Evolutionary conservation across 2,329 filamentous ascomycete species (phyloP).

Genomic region (Claviceps sp.): DNA sequence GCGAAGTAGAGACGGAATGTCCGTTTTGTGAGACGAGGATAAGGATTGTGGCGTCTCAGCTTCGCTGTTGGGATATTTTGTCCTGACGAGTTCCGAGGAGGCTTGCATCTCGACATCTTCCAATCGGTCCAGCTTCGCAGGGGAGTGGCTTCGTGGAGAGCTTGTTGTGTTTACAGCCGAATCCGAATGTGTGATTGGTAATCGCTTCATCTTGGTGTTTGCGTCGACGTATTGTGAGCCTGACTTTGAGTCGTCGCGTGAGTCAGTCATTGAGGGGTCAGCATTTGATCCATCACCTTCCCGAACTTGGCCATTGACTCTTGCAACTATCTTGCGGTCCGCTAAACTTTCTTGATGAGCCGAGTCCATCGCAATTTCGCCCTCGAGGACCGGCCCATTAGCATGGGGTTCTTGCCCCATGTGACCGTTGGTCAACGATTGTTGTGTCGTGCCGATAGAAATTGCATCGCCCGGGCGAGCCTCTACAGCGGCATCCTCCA

Average conservation of each 20-base stretch:
- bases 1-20: slow-evolving; percentile 69
- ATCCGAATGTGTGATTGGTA: slow-evolving; percentile 29
- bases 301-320: neutral
- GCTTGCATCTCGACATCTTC: slow-evolving; percentile 33
- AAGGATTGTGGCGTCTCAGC: slow-evolving; percentile 19
- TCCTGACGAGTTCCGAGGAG: slow-evolving; percentile 22
- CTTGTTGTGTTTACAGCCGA: slow-evolving; percentile 29
- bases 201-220: slow-evolving; percentile 14
- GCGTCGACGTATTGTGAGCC: neutral
- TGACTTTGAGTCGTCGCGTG: neutral
- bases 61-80: slow-evolving; percentile 16
- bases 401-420: neutral
- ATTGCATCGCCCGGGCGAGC: neutral
- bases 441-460: neutral
- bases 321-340: no score
- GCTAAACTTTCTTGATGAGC: neutral
- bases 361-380: neutral
- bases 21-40: slow-evolving; percentile 42
- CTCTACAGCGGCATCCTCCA: slow-evolving; percentile 1
- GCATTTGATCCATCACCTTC: neutral
- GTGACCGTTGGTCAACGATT: neutral
- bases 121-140: slow-evolving; percentile 35
- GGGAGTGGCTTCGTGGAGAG: slow-evolving; percentile 32
- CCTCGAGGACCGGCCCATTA: neutral
- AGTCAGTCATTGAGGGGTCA: slow-evolving; percentile 1